Base-by-base conservation (phyloP, 768 basidiomycete species). In the Xanthoconium purpureum region DNA sequence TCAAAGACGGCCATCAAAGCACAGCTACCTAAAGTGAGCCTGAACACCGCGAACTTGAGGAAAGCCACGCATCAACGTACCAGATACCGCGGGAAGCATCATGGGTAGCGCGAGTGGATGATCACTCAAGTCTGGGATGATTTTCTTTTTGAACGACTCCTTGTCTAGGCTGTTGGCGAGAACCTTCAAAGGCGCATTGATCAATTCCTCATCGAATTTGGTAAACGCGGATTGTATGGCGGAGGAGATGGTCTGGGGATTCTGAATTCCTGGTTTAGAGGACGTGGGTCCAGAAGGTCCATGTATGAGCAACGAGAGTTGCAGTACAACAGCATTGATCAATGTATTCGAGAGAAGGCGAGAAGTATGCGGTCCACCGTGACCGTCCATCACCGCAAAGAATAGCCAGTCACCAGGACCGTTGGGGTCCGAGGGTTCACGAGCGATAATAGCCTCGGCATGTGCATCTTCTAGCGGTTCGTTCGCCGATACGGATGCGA, bases 301-400 rank as follows among this genome's bases (percentile, higher is more conserved):
- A 47, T 74, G 71, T 38, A 78, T 73, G 33, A 90, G 77, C 17
- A 75, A 72, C 17, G 80, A 77, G 47, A 98, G 79, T 66, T 96
- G 87, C 37, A 91, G 75, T 0, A 86, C 83, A 53, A 96, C 87
- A 9, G 89, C 88, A 52, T 89, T 90, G 57, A 97, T 89, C 56
- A 98, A 81, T 46, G 88, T 81, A 53, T 87, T 85, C 3, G 90
- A 87, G 49, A 98, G 85, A 35, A 96, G 78, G 54, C 83, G 81
- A 13, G 91, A 94, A 3, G 96, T 98, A 50, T 91, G 80, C 37
- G 74, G 81, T 1, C 97, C 97, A 3, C 83, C 77, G 69, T 98
- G 97, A 3, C 94, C 94, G 63, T 94, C 94, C 85, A 96, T 89
- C 36, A 96, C 85, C 2, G 91, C 77, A 65, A 93, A 94, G 72